Base-by-base conservation (phyloP, 2,329 filamentous ascomycete species). In the Penicillium sp. region DNA sequence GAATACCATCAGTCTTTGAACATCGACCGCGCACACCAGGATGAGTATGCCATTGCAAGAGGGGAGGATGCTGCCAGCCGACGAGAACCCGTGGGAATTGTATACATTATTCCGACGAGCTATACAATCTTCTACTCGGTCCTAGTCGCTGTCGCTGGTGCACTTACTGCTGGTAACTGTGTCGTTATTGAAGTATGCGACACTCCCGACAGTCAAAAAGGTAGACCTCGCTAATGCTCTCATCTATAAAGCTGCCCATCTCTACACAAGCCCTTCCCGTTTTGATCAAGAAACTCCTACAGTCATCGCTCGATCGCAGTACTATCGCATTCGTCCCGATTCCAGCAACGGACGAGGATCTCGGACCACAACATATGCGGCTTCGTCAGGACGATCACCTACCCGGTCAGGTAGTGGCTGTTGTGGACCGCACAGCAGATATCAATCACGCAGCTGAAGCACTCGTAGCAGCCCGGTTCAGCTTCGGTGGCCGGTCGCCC, bases 351-450 rank as follows among this genome's bases (percentile, higher is more conserved):
- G n/a, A 38, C n/a, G 35, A 38, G n/a, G 35, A 38, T 38, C 35
- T 38, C 35, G 35, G 35, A 38, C n/a, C n/a, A 10, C n/a, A 38
- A 3, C 35, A 38, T 18, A 38, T 38, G 35, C 35, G 35, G n/a
- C n/a, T 38, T 38, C 35, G 21, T 3, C 35, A 38, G 21, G 35
- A 38, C 4, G 8, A 38, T 10, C 35, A 38, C 35, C 3, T 18
- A 21, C 35, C 35, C 5, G 9, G 35, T 3, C 21, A 38, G n/a
- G 73, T 75, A 2, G 68, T 86, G 5, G 84, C 83, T 0, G 65
- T 88, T 0, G 83, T 88, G 1, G 85, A 88, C 63, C 77, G 85
- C 21, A 82, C 80, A 3, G 82, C 82, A 12, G 75, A 86, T 58
- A 57, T 87, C 2, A 65, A 75, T 6, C 62, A 69, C 3, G 83